Conservation (phyloP, 2,329 filamentous ascomycete species). For the Zasmidium citrigriseum region DNA sequence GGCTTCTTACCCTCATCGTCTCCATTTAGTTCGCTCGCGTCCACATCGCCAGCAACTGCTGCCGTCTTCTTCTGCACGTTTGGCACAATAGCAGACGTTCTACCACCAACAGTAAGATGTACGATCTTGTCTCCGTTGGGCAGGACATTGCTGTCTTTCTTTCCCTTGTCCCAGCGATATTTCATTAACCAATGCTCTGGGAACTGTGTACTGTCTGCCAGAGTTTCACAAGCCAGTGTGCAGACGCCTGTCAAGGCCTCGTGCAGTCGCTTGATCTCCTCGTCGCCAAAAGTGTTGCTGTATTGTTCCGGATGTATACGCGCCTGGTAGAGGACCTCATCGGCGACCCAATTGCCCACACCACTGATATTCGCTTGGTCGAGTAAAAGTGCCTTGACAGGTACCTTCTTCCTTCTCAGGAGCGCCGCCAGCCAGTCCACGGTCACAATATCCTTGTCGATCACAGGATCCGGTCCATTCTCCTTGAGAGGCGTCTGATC, state of each 20-base stretch:
- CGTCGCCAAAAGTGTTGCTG: conserved; percentile 74
- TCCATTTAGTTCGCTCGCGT: conserved; percentile 11
- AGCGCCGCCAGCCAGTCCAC: conserved; percentile 72
- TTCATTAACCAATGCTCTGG: conserved; percentile 71
- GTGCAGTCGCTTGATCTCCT: conserved; percentile 71
- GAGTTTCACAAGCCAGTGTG: conserved; percentile 71
- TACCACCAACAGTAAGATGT: conserved; percentile 84
- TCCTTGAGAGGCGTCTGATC: conserved; percentile 77
- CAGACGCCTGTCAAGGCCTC: conserved; percentile 76
- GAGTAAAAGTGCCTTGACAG: conserved; percentile 83
- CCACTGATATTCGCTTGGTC: conserved; percentile 89
- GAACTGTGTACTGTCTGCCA: conserved; percentile 82
- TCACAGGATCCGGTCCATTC: conserved; percentile 90
- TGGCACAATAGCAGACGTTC: conserved; percentile 88
- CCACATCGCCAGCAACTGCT: conserved; percentile 54
- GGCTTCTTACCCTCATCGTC: conserved; percentile 26
- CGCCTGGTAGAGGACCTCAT: conserved; percentile 90
- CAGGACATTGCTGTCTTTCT: conserved; percentile 68
- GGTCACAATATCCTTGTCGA: conserved; percentile 76
- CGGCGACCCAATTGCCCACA: conserved; percentile 96
- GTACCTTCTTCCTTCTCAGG: conserved; percentile 74
- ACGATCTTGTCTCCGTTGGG: conserved; percentile 84
- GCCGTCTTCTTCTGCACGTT: conserved; percentile 81
- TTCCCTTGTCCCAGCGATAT: conserved; percentile 76
- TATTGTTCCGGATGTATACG: conserved; percentile 91